Percentiles rank a stretch among this genome's conserved stretches.
Evolutionary conservation across 441 rosid species (phyloP).

Genomic region (Euphorbia celastroides): DNA sequence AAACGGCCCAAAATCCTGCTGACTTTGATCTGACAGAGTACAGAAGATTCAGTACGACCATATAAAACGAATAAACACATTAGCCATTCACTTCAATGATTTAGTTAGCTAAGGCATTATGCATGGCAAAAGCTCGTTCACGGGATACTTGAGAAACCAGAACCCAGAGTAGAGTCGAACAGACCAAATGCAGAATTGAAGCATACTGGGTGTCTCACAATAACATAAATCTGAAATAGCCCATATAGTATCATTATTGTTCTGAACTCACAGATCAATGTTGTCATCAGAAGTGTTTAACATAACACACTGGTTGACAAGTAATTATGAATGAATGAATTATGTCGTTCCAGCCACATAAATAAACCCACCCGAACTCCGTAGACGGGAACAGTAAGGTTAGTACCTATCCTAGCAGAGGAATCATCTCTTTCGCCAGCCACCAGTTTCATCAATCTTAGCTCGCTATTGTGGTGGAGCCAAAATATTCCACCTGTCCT

Average conservation of each 20-base stretch:
- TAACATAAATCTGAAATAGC: too few species aligned
- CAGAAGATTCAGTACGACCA: slow-evolving; percentile 19
- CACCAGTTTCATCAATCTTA: too few species aligned
- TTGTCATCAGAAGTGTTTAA: background rate
- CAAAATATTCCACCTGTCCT: too few species aligned
- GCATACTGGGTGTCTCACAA: too few species aligned
- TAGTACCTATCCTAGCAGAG: too few species aligned
- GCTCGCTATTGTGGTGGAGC: too few species aligned
- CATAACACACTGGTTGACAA: background rate
- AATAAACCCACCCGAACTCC: too few species aligned
- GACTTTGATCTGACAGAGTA: slow-evolving; percentile 77
- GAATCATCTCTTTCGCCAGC: too few species aligned
- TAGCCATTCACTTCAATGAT: slow-evolving; percentile 11
- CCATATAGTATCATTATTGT: background rate
- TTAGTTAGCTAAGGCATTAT: slow-evolving; percentile 4
- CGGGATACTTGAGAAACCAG: slow-evolving; percentile 1
- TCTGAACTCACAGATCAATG: slow-evolving; percentile 1
- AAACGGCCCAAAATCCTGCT: slow-evolving; percentile 66
- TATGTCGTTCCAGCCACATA: too few species aligned
- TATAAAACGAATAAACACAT: background rate
- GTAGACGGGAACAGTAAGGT: too few species aligned
- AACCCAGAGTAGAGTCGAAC: background rate
- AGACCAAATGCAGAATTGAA: background rate
- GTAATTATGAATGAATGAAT: background rate
- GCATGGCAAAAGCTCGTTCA: slow-evolving; percentile 1